Percentiles rank a stretch among this genome's conserved stretches.
These are phyloP conservation scores for Amanita phalloides DNA, from an alignment of 768 basidiomycete species.

Conservation along the genomic window DNA sequence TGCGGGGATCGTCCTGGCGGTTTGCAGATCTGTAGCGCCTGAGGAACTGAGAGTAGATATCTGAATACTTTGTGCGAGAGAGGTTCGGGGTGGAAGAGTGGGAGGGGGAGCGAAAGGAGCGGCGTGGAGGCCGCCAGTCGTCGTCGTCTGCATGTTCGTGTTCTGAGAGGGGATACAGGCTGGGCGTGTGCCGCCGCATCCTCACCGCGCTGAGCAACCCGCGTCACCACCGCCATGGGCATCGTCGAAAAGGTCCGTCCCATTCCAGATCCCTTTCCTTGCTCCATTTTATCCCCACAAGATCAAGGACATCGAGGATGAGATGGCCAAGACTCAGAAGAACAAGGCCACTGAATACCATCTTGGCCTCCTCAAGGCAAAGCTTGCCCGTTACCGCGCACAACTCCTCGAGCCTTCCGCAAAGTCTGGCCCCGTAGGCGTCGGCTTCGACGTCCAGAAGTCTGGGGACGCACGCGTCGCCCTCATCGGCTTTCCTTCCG, in stretches of 20 bases:
- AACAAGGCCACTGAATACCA: conserved; percentile 97
- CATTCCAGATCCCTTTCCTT: not conserved
- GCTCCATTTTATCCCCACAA: conserved; percentile 16
- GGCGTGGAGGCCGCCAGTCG: conserved; percentile 23
- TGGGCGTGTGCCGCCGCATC: conserved; percentile 54
- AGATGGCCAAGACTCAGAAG: conserved; percentile 98
- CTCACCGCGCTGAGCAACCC: conserved; percentile 5
- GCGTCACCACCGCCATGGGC: conserved; percentile 53
- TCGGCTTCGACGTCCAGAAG: conserved; percentile 80
- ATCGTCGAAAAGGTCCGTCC: conserved; percentile 76
- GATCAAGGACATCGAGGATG: conserved; percentile 98
- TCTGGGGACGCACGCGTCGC: conserved; percentile 85
- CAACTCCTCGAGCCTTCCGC: conserved; percentile 87
- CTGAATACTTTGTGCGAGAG: conserved; percentile 24
- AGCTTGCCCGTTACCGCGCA: conserved; percentile 87
- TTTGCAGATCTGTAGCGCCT: conserved; percentile 58
- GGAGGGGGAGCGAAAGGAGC: conserved; percentile 18
- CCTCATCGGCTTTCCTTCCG: conserved; percentile 92
- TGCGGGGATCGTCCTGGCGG: conserved; percentile 56
- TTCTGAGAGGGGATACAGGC: conserved; percentile 54
- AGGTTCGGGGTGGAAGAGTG: conserved; percentile 10
- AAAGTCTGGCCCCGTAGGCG: conserved; percentile 72
- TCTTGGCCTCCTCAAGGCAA: conserved; percentile 88
- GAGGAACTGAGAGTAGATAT: conserved; percentile 75
- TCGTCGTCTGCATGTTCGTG: conserved; percentile 26